These are phyloP conservation scores for Colletotrichum spinosum DNA, from an alignment of 2,329 filamentous ascomycete genomes.

Conservation along the genomic window DNA sequence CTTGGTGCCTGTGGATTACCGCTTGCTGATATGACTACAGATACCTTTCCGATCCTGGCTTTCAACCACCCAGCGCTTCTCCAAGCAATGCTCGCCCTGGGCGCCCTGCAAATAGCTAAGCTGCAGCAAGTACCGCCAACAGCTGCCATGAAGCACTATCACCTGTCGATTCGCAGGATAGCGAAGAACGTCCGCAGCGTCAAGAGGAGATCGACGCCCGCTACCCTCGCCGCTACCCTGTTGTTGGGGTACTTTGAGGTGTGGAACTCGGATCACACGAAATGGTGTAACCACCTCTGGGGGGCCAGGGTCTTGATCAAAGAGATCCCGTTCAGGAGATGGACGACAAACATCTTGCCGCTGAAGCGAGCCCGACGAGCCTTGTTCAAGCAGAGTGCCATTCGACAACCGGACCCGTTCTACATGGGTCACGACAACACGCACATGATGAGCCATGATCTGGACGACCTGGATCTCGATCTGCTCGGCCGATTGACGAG, in stretches of 20 bases:
- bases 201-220: slow-evolving; percentile 76
- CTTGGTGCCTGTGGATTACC: not conserved
- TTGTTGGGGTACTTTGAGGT: slow-evolving; percentile 94
- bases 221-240: slow-evolving; percentile 88
- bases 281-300: slow-evolving; percentile 93
- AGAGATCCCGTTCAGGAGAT: slow-evolving; percentile 82
- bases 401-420: slow-evolving; percentile 42
- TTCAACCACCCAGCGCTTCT: slow-evolving; percentile 87
- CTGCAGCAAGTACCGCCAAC: slow-evolving; percentile 80
- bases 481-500: slow-evolving; percentile 58
- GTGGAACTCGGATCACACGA: slow-evolving; percentile 92
- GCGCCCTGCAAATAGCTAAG: slow-evolving; percentile 88
- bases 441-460: slow-evolving; percentile 43
- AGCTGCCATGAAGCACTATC: slow-evolving; percentile 91
- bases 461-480: slow-evolving; percentile 54
- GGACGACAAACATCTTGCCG: slow-evolving; percentile 77
- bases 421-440: slow-evolving; percentile 39
- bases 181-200: slow-evolving; percentile 79
- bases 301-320: slow-evolving; percentile 85
- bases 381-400: slow-evolving; percentile 52
- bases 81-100: slow-evolving; percentile 89
- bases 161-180: slow-evolving; percentile 83
- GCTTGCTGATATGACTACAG: slow-evolving; percentile 47
- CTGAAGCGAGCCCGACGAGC: slow-evolving; percentile 62
- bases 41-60: slow-evolving; percentile 86